phyloP scores from a whole-genome alignment of 2,329 filamentous ascomycete genomes.

The Trichoderma brevicompactum region DNA sequence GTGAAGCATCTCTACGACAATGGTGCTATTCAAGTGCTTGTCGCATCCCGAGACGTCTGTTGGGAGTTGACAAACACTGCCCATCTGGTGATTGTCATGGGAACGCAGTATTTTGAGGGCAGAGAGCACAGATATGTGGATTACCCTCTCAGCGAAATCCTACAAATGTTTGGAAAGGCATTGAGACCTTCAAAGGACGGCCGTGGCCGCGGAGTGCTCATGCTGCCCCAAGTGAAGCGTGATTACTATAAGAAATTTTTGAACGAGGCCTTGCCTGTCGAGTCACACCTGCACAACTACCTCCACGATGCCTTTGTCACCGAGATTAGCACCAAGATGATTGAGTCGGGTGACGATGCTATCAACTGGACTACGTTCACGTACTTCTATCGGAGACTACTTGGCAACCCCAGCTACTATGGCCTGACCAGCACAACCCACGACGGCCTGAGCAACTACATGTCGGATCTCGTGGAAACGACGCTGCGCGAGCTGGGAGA shows the following conservation, averaged over 20 bases:
- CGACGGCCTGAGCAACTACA: conserved; percentile 88
- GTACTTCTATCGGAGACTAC: conserved; percentile 92
- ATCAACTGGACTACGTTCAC: conserved; percentile 99
- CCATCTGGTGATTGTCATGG: conserved; percentile 94
- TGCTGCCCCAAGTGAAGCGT: conserved; percentile 92
- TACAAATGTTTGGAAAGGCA: conserved; percentile 98
- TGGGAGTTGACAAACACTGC: conserved; percentile 92
- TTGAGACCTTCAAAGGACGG: conserved; percentile 79
- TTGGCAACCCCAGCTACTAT: conserved; percentile 97
- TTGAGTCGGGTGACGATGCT: conserved; percentile 92
- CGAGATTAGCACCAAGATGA: conserved; percentile 94
- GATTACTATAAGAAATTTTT: conserved; percentile 99
- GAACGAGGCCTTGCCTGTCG: conserved; percentile 92
- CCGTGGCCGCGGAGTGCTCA: conserved; percentile 86
- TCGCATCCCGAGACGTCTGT: conserved; percentile 81
- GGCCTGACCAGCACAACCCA: conserved; percentile 85
- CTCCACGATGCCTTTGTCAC: conserved; percentile 96
- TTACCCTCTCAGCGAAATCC: conserved; percentile 88
- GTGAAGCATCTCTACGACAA: conserved; percentile 90
- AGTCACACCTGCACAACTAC: conserved; percentile 90
- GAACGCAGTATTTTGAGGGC: conserved; percentile 96
- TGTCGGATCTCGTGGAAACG: conserved; percentile 92
- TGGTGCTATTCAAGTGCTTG: conserved; percentile 84
- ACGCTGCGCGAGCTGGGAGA: conserved; percentile 89
- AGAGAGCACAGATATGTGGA: conserved; percentile 97